Conservation (phyloP, 73 alveolate species). For the Uronychia setigera region DNA sequence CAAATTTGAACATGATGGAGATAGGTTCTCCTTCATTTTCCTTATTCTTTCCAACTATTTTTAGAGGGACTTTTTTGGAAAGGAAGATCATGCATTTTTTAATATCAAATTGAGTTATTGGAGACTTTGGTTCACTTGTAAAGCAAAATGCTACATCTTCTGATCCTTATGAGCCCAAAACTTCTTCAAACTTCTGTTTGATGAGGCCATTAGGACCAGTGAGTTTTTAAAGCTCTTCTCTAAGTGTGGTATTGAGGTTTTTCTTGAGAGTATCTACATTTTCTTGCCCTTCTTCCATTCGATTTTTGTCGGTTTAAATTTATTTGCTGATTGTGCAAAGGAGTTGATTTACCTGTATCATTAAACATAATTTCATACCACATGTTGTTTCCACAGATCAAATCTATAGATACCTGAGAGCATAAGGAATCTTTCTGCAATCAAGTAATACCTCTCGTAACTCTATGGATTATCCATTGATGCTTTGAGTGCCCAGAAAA, state of each 20-base stretch:
- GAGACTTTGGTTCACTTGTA: constrained; percentile 59
- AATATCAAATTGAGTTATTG: constrained; percentile 27
- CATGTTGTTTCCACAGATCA: constrained; percentile 29
- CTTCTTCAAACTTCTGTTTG: not conserved
- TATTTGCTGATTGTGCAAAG: not conserved
- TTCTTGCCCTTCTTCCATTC: not conserved
- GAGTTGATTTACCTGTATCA: not conserved
- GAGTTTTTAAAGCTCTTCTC: not conserved
- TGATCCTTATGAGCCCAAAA: not conserved
- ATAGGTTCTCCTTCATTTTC: constrained; percentile 12
- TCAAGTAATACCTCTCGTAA: constrained; percentile 81
- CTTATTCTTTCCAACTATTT: constrained; percentile 8
- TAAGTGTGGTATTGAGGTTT: not conserved
- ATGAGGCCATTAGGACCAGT: not conserved
- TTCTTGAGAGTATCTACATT: not conserved
- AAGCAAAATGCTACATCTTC: constrained; percentile 27
- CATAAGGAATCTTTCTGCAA: constrained; percentile 84
- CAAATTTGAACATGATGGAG: constrained; percentile 86
- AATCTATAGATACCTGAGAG: constrained; percentile 62
- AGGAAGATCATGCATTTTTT: constrained; percentile 46
- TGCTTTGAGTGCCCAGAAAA: constrained; percentile 88
- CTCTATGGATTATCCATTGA: constrained; percentile 68
- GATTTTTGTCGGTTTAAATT: not conserved
- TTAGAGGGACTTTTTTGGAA: constrained; percentile 66
- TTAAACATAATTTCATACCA: not conserved